These are phyloP conservation scores for Alternaria solani DNA, from an alignment of 2,329 filamentous ascomycete species.

Conservation along the genomic window DNA sequence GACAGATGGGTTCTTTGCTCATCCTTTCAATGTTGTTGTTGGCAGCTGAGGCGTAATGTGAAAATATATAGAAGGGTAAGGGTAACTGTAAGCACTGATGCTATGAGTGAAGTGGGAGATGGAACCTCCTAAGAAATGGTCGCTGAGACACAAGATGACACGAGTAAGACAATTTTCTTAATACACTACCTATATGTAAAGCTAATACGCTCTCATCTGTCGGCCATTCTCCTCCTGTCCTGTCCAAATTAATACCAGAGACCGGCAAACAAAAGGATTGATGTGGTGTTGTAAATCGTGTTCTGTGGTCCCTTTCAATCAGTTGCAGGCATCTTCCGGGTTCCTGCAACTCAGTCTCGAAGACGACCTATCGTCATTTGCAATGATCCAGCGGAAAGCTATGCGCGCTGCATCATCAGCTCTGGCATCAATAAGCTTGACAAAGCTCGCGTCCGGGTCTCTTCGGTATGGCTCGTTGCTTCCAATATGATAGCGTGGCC, in stretches of 20 bases:
- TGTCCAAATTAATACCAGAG: background rate
- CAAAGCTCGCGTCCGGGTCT: conserved; percentile 22
- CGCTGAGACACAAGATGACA: background rate
- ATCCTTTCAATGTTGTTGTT: background rate
- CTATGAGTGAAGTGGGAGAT: background rate
- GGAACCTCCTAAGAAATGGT: background rate
- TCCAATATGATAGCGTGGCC: conserved; percentile 22
- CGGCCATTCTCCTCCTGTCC: background rate
- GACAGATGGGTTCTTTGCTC: background rate
- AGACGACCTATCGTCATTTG: background rate
- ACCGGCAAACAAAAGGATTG: background rate
- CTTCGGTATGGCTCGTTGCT: conserved; percentile 24
- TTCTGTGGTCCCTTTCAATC: background rate
- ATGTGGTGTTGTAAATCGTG: background rate
- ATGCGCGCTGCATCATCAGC: conserved; percentile 17
- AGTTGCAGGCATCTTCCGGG: background rate
- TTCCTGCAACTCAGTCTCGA: background rate
- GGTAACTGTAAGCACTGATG: background rate
- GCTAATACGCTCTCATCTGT: background rate
- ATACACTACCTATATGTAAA: background rate
- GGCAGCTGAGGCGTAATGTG: background rate
- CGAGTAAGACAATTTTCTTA: background rate
- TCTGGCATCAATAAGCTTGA: conserved; percentile 15
- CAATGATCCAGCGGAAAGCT: conserved; percentile 13
- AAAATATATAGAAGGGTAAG: background rate